A percentile compares a stretch with the other conserved stretches of the same genome.
Evolutionary conservation across 805 yeast genomes (phyloP).

Genomic region (Saturnispora mendoncae): DNA sequence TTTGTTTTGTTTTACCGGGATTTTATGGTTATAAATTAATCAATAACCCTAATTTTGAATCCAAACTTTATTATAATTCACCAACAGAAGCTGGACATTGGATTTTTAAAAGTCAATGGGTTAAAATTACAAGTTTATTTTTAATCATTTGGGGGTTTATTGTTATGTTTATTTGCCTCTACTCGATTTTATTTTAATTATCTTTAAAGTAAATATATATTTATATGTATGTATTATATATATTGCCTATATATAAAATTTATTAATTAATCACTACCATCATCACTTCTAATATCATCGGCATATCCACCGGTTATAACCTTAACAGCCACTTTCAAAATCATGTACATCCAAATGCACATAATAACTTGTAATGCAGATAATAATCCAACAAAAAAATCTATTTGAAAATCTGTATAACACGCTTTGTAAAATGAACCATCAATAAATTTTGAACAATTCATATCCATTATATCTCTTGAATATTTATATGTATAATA

Average conservation of each 20-base stretch:
- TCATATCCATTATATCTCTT: constrained; percentile 36
- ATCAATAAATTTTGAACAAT: constrained; percentile 28
- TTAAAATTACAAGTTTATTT: constrained; percentile 26
- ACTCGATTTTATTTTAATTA: constrained; percentile 39
- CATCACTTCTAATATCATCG: constrained; percentile 84
- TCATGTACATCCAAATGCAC: constrained; percentile 67
- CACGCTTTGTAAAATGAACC: constrained; percentile 32
- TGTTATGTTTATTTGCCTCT: constrained; percentile 47
- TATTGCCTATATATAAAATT: too few species aligned
- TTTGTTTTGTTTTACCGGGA: constrained; percentile 72
- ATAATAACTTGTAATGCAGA: constrained; percentile 59
- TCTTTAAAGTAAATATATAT: neutral
- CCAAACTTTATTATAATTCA: constrained; percentile 15
- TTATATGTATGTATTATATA: too few species aligned
- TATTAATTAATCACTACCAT: constrained; percentile 43
- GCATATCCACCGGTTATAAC: constrained; percentile 70
- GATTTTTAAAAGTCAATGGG: constrained; percentile 17
- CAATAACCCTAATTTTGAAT: constrained; percentile 14
- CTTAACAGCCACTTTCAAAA: constrained; percentile 57
- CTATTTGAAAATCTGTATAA: constrained; percentile 38
- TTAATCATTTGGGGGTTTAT: constrained; percentile 45
- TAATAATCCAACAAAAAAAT: constrained; percentile 45
- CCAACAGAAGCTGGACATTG: constrained; percentile 19
- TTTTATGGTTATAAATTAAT: constrained; percentile 58
- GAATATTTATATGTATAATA: constrained; percentile 48